Base-by-base conservation (phyloP, 768 basidiomycete species). In the Boletus sensibilis region DNA sequence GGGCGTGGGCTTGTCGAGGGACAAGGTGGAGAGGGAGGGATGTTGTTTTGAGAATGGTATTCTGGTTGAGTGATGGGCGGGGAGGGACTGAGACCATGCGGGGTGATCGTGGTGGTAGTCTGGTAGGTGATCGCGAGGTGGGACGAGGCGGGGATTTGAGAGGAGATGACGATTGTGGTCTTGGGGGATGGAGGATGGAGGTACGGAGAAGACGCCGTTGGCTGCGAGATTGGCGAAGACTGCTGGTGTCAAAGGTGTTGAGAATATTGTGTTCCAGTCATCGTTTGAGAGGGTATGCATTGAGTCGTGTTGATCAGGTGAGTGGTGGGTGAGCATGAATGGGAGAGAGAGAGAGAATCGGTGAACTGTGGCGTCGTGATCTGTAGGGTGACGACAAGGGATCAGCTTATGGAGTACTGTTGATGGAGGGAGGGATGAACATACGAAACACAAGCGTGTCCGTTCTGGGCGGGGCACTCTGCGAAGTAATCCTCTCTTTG, bases 161-260 rank as follows among this genome's bases (percentile, higher is more conserved):
- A 63, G 56, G 42, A 51, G 49, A 55, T 62, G 71, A 58, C 59
- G 78, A 55, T 67, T 55, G 45, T 68, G 69, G 56, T 78, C 75
- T 65, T 59, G 44, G 59, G 71, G 56, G 31, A 55, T 59, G 10
- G 31, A 10, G 31, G 45, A 20, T 29, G 44, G 2, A 51, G 69
- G 64, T 65, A 65, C 62, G 67, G 61, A 76, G 76, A 89, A 71
- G 44, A 83, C 75, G 62, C 82, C 84, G 64, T 82, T 83, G 4
- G 86, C 80, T 13, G 82, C 78, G 41, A 89, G 79, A 35, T 81
- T 79, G 39, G 83, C 80, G 63, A 87, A 88, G 34, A 83, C 73
- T 42, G 79, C 67, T 7, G 85, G 83, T 57, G 85, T 79, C 48
- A 88, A 74, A 2, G 88, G 83, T 4, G 80, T 68, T n/a, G 86